Conservation (phyloP, 306 rosid genomes). For the Argentina anserina region DNA sequence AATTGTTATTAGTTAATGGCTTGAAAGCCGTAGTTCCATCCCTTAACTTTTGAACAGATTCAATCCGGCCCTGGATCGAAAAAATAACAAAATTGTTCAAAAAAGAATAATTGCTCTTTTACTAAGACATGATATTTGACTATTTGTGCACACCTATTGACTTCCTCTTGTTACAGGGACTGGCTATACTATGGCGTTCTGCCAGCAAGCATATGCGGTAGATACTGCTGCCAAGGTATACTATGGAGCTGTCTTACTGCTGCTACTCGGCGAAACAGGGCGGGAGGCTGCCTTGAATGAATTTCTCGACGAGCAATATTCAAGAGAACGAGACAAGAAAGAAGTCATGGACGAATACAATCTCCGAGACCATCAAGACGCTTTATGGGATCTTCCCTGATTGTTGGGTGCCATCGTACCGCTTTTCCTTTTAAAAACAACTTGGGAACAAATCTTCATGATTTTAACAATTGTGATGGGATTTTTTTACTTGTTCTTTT, state of each 20-base stretch:
- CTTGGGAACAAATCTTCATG: not conserved
- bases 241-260: not conserved
- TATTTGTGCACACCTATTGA: no score
- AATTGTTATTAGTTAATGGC: no score
- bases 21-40: no score
- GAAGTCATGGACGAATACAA: not conserved
- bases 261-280: not conserved
- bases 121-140: no score
- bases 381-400: not conserved
- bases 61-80: no score
- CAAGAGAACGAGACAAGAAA: not conserved
- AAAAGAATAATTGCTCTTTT: no score
- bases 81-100: no score
- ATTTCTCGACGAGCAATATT: not conserved
- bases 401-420: not conserved
- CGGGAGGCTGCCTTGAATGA: not conserved
- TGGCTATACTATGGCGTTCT: not conserved
- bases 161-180: not conserved
- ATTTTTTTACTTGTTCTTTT: not conserved
- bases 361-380: not conserved
- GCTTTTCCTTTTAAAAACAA: not conserved
- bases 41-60: no score
- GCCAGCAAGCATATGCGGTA: not conserved
- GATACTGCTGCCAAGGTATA: not conserved
- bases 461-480: not conserved